These are phyloP conservation scores for Sporisorium scitamineum DNA, from an alignment of 1,284 basidiomycete genomes.

Conservation along the genomic window DNA sequence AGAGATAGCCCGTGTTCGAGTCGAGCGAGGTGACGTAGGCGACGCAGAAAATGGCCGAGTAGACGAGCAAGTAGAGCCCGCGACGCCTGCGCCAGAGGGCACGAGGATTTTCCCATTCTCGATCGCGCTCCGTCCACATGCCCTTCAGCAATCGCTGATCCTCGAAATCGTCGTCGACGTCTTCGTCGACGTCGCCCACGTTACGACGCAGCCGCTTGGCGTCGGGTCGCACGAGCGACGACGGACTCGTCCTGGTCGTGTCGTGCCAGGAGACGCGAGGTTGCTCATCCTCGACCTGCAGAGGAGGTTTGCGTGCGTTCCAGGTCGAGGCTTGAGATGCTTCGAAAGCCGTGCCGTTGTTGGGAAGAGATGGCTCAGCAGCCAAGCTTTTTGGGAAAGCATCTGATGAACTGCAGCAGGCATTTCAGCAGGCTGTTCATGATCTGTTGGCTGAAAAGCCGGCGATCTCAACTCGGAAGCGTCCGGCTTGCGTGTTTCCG, in stretches of 20 bases:
- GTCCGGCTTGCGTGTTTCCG: neutral
- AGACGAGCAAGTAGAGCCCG: constrained; percentile 50
- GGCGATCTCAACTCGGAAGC: neutral
- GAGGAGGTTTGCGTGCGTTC: neutral
- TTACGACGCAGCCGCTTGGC: constrained; percentile 16
- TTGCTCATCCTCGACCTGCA: constrained; percentile 12
- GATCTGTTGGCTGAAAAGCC: neutral
- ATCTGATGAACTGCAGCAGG: neutral
- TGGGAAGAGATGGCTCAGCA: neutral
- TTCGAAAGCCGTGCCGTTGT: neutral
- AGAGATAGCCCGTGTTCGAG: constrained; percentile 73
- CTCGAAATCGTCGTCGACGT: constrained; percentile 18
- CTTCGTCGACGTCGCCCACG: constrained; percentile 5
- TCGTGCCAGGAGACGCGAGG: constrained; percentile 45
- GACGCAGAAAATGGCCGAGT: constrained; percentile 74
- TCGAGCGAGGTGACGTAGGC: constrained; percentile 76
- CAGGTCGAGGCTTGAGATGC: neutral
- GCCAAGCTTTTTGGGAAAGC: neutral
- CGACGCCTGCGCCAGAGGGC: constrained; percentile 37
- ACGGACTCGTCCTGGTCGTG: constrained; percentile 1
- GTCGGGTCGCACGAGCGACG: constrained; percentile 5
- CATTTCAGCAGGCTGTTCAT: neutral
- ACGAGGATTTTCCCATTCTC: constrained; percentile 19
- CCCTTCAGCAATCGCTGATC: constrained; percentile 26
- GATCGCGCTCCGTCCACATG: constrained; percentile 18